Percentiles rank a stretch among this genome's conserved stretches.
These are phyloP conservation scores for Urtica urens DNA, from an alignment of 306 rosid species.

Conservation along the genomic window DNA sequence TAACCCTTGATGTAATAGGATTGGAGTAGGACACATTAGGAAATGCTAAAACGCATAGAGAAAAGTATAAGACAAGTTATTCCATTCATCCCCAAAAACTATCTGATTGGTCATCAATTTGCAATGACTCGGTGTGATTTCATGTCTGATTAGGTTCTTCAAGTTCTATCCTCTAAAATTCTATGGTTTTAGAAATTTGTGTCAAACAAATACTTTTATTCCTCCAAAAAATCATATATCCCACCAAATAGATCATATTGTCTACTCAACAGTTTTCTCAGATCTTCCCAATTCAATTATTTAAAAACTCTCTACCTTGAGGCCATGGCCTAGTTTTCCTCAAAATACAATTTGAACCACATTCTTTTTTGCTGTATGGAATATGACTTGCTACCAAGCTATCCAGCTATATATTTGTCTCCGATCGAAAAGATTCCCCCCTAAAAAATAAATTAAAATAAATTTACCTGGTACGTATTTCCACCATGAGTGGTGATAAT, in stretches of 20 bases:
- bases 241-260: constrained; percentile 21
- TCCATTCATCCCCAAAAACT: constrained; percentile 23
- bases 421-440: constrained; percentile 4
- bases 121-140: constrained; percentile 25
- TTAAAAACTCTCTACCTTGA: constrained; percentile 5
- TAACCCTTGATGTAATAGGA: constrained; percentile 9
- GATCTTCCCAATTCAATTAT: constrained; percentile 30
- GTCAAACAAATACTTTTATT: constrained; percentile 16
- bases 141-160: constrained; percentile 21
- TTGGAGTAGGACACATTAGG: constrained; percentile 15
- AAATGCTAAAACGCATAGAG: constrained; percentile 15
- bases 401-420: not conserved
- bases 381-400: constrained; percentile 1
- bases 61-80: constrained; percentile 21
- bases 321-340: constrained; percentile 13
- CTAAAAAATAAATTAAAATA: too few species aligned
- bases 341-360: constrained; percentile 9
- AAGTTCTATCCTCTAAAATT: constrained; percentile 4
- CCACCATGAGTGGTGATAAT: not conserved
- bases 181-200: constrained; percentile 22
- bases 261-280: constrained; percentile 20
- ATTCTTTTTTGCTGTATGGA: constrained; percentile 11
- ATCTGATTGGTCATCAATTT: constrained; percentile 22
- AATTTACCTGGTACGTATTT: not conserved
- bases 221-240: constrained; percentile 14